These are phyloP conservation scores for Leucogyrophana mollusca DNA, from an alignment of 768 basidiomycete genomes.

Conservation along the genomic window DNA sequence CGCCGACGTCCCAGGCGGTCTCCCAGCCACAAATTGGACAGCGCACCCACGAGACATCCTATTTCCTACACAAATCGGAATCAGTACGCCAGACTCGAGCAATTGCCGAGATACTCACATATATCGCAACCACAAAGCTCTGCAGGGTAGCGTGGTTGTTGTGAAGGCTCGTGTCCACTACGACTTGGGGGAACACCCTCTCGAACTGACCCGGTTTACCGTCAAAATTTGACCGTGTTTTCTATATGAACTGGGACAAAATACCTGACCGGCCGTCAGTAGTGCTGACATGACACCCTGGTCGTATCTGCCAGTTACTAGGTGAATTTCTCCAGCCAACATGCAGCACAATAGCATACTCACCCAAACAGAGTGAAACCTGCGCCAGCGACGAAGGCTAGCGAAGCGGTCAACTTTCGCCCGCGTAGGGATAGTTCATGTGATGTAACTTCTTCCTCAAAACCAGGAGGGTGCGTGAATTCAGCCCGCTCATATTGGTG, in stretches of 20 bases:
- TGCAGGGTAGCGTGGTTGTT: conserved; percentile 53
- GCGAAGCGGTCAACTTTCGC: conserved; percentile 41
- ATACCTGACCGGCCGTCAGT: conserved; percentile 52
- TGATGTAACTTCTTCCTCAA: conserved; percentile 34
- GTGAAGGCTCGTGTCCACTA: conserved; percentile 36
- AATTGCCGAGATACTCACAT: conserved; percentile 32
- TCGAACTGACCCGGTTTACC: no score
- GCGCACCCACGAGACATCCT: conserved; percentile 61
- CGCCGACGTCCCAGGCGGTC: conserved; percentile 58
- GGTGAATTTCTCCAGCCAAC: no score
- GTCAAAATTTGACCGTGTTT: no score
- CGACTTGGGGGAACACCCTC: conserved; percentile 54
- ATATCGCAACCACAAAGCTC: conserved; percentile 59
- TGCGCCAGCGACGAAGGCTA: conserved; percentile 57
- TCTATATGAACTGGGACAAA: no score
- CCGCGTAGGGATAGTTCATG: conserved; percentile 39
- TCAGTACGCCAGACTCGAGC: neutral
- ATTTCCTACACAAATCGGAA: conserved; percentile 44
- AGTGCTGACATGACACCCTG: conserved; percentile 73
- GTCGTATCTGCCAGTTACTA: conserved; percentile 60
- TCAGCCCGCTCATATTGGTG: conserved; percentile 14
- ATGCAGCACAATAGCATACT: conserved; percentile 7
- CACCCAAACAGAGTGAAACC: conserved; percentile 66
- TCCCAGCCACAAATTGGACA: conserved; percentile 61
- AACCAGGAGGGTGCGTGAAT: conserved; percentile 10